Base-by-base conservation (phyloP, 305 asterid species). In the Striga hermonthica region DNA sequence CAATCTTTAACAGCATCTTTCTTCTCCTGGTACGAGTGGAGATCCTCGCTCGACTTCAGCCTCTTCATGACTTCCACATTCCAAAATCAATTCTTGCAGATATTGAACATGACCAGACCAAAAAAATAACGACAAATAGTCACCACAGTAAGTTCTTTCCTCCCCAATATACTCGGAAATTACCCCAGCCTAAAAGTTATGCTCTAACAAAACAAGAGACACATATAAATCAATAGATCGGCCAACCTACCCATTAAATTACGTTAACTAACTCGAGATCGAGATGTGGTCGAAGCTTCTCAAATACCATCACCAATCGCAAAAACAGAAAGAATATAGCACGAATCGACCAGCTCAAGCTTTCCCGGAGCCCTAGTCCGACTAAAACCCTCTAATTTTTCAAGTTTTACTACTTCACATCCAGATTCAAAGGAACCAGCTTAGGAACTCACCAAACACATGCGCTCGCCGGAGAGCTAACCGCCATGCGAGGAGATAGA, bases 21-120 rank as follows among this genome's bases (percentile, higher is more conserved):
- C 31, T 22, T 22, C 69, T 89, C 95, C 67, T 85, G 91, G 55
- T 79, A 74, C n/a, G 90, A 82, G 62, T 82, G 83, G 64, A 91
- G 82, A 84, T 91, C 94, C 70, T 89, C 92, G 72, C 89, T 84
- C 11, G 98, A 92, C 82, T 86, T 84, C 84, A 92, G 77, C 59
- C 86, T 83, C 91, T 90, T 92, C 98, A 92, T 92, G 54, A 16
- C 72, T 57, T 44, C 55, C 60, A 63, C 13, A 38, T 22, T 4
- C 10, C 39, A 12, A 45, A 60, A 64, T 61, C 77, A 71, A 71
- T 55, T 47, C 11, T 16, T 0, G 44, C 72, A 64, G 45, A 64
- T 60, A 75, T 11, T 47, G 49, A 53, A 54, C 63, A 73, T 52
- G 58, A 60, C 75, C 16, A 43, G 54, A 48, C 22, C 48, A 62